phyloP scores from a whole-genome alignment of 768 basidiomycete genomes.

The Pleurotus tuber-regium region DNA sequence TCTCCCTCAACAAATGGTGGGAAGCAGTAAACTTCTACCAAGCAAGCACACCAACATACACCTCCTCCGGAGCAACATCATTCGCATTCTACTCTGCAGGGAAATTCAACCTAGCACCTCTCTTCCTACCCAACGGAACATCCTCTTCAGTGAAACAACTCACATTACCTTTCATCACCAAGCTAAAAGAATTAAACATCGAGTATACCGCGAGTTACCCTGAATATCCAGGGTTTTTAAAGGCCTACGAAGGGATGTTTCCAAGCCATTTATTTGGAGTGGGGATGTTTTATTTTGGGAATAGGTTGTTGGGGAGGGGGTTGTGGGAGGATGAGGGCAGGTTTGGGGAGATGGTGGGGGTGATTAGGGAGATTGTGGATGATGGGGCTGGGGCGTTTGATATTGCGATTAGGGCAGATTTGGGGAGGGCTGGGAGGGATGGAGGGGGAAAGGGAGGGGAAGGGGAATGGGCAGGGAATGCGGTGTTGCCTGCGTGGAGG shows the following conservation, averaged over 20 bases:
- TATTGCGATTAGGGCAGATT: conserved; percentile 5
- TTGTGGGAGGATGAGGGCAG: conserved; percentile 10
- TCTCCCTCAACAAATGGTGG: not conserved
- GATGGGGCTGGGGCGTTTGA: conserved; percentile 8
- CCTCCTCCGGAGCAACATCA: not conserved
- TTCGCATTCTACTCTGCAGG: not conserved
- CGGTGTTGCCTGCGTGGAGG: conserved; percentile 11
- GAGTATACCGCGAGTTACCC: not conserved
- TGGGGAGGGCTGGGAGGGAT: conserved; percentile 10
- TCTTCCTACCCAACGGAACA: not conserved
- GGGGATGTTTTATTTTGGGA: not conserved
- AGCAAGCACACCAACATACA: not conserved
- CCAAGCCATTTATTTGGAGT: not conserved
- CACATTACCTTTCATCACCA: not conserved
- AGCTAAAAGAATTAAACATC: not conserved
- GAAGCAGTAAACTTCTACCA: not conserved
- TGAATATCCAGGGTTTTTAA: not conserved
- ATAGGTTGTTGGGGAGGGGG: conserved; percentile 8
- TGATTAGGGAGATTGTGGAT: conserved; percentile 11
- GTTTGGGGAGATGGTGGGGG: conserved; percentile 1
- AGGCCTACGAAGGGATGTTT: not conserved
- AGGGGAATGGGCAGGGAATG: conserved; percentile 6
- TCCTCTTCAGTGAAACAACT: not conserved
- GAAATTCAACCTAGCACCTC: not conserved
- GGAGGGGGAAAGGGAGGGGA: no score